Percentiles rank a stretch among this genome's conserved stretches.
Evolutionary conservation across 768 basidiomycete genomes (phyloP).

Genomic region (Tephrocybe rancida): DNA sequence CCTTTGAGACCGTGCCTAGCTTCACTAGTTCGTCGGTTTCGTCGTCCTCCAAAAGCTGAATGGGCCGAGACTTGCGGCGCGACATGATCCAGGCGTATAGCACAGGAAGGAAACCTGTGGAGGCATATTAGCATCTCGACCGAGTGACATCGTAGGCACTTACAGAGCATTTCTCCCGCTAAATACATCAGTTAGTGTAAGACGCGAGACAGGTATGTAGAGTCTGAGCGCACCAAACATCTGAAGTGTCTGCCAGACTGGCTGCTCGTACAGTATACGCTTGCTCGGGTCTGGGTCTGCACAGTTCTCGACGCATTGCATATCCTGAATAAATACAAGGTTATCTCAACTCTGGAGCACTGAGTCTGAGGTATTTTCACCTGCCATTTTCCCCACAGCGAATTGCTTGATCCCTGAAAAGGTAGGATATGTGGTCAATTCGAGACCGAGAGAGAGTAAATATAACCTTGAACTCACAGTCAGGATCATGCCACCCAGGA

Average conservation of each 20-base stretch:
- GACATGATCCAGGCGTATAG: conserved; percentile 66
- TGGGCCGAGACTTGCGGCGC: conserved; percentile 49
- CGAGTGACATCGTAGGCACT: conserved; percentile 34
- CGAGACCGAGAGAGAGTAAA: no score
- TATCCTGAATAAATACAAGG: conserved; percentile 58
- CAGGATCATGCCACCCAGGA: conserved; percentile 92
- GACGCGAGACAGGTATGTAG: conserved; percentile 14
- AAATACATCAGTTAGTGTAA: conserved; percentile 26
- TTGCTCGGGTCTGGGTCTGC: conserved; percentile 55
- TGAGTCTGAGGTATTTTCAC: conserved; percentile 29
- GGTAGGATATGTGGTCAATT: no score
- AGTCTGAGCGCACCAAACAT: conserved; percentile 72
- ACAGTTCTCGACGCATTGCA: conserved; percentile 99
- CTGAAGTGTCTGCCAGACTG: conserved; percentile 89
- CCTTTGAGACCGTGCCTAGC: conserved; percentile 31
- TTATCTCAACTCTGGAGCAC: background rate
- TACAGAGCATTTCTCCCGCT: conserved; percentile 95
- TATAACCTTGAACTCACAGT: no score
- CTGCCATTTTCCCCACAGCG: conserved; percentile 85
- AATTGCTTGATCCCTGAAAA: conserved; percentile 76
- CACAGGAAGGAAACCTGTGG: conserved; percentile 81
- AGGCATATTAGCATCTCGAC: conserved; percentile 19
- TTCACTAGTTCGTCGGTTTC: conserved; percentile 38
- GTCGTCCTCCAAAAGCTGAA: conserved; percentile 52
- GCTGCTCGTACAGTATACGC: conserved; percentile 87